A percentile compares a stretch with the other conserved stretches of the same genome.
phyloP scores from a whole-genome alignment of 169 alveolate genomes.

The Plasmodium chabaudi region DNA sequence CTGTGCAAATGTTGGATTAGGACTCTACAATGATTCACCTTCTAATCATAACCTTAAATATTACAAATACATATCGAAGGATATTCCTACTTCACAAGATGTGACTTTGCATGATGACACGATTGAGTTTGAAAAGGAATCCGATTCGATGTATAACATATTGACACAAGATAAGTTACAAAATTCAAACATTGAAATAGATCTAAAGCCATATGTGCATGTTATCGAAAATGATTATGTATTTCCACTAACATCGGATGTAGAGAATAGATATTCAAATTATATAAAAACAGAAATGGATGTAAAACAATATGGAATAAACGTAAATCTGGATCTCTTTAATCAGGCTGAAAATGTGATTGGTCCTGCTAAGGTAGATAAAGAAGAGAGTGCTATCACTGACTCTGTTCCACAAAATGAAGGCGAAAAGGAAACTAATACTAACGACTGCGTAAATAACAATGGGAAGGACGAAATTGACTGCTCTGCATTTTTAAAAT shows the following conservation, averaged over 20 bases:
- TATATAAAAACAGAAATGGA: conserved; percentile 1
- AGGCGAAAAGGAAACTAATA: neutral
- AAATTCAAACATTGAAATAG: neutral
- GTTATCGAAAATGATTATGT: conserved; percentile 20
- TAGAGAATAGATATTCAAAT: neutral
- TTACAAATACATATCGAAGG: neutral
- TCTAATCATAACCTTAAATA: conserved; percentile 19
- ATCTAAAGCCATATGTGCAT: conserved; percentile 51
- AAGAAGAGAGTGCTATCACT: too few species aligned
- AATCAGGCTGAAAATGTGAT: neutral
- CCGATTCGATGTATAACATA: neutral
- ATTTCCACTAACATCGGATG: conserved; percentile 16
- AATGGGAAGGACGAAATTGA: too few species aligned
- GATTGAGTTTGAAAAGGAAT: neutral
- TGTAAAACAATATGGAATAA: conserved; percentile 3
- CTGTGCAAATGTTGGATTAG: conserved; percentile 66
- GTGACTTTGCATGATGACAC: neutral
- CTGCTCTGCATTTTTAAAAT: too few species aligned
- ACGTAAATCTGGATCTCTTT: conserved; percentile 22
- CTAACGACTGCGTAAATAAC: too few species aligned
- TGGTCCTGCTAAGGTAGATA: too few species aligned
- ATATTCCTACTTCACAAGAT: neutral
- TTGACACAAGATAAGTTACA: neutral
- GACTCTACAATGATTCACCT: conserved; percentile 23
- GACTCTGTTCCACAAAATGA: neutral